Evolutionary conservation across 495 filamentous ascomycete species (phyloP), one percentile per base, ranked within the genome.

Genomic region (Pseudevernia furfuracea): DNA sequence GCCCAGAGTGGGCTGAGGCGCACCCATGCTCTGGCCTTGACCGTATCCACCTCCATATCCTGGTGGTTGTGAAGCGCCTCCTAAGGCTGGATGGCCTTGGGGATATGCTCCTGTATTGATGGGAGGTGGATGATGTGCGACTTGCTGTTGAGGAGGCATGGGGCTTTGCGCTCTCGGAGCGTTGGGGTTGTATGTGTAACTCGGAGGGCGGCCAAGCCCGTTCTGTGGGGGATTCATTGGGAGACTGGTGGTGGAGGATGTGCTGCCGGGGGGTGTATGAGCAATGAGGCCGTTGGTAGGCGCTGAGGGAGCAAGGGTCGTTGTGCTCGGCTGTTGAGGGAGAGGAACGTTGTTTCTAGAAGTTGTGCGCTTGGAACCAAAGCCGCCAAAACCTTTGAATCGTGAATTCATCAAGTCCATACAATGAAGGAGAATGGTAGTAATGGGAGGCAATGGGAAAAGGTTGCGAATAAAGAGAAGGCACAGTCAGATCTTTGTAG

Each of bases 141-240:
- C 82, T 72, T 86, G 83, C 55, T 84, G 79, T 62, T 78, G 77
- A 17, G 76, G 85, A 58, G 76, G 83, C 75, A 84, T 77, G 39
- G 85, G 82, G 68, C 80, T 82, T 49, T 77, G 78, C 59, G 83
- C 82, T 68, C 85, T 82, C 59, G 84, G 83, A 64, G 77, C 74
- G 66, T 78, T 77, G 63, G 82, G 82, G 73, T 87, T 84, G 68
- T 86, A 81, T 64, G 82, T 82, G 73, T 91, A 91, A 75, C 87
- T 91, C 25, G 89, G 89, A 65, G 89, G 89, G 69, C 87, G 84
- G 37, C 79, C 79, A 65, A 77, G 62, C 37, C 73, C 67, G 30
- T 73, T 74, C 68, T 76, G 78, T 39, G 57, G 25, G 17, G 61
- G 68, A 67, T 80, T 83, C 78, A 83, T 82, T 52, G 82, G 76